These are phyloP conservation scores for Mycena sp. DNA, from an alignment of 1,284 basidiomycete species.

Conservation along the genomic window DNA sequence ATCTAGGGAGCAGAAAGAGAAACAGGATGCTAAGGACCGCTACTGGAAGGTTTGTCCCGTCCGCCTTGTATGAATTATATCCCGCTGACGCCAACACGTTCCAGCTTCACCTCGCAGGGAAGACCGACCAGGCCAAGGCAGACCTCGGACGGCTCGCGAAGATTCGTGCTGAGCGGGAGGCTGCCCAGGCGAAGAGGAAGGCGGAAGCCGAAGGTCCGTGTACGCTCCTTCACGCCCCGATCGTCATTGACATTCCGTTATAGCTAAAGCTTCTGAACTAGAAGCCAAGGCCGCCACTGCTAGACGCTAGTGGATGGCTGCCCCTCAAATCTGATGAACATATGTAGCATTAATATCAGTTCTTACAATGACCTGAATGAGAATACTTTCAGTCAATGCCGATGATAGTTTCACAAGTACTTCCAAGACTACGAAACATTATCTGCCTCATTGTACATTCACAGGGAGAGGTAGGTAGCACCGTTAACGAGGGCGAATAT, in stretches of 20 bases:
- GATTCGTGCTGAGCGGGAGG: conserved; percentile 87
- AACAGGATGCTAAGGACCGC: conserved; percentile 85
- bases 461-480: too few species aligned
- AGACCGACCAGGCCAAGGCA: conserved; percentile 89
- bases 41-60: conserved; percentile 77
- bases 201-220: conserved; percentile 83
- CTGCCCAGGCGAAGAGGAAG: conserved; percentile 84
- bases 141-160: conserved; percentile 89
- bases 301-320: too few species aligned
- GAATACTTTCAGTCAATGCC: too few species aligned
- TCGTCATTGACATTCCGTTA: not conserved
- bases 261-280: conserved; percentile 52
- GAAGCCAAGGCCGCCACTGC: conserved; percentile 46
- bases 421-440: too few species aligned
- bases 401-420: too few species aligned
- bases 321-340: too few species aligned
- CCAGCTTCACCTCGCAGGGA: conserved; percentile 77
- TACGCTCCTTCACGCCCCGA: not conserved
- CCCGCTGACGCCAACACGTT: conserved; percentile 10
- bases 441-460: too few species aligned
- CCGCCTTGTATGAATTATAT: not conserved
- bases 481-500: too few species aligned
- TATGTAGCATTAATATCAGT: too few species aligned
- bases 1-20: conserved; percentile 88
- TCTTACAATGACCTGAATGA: too few species aligned